A percentile compares a stretch with the other conserved stretches of the same genome.
These are phyloP conservation scores for Aethionema arabicum DNA, from an alignment of 345 rosid genomes.

Conservation along the genomic window DNA sequence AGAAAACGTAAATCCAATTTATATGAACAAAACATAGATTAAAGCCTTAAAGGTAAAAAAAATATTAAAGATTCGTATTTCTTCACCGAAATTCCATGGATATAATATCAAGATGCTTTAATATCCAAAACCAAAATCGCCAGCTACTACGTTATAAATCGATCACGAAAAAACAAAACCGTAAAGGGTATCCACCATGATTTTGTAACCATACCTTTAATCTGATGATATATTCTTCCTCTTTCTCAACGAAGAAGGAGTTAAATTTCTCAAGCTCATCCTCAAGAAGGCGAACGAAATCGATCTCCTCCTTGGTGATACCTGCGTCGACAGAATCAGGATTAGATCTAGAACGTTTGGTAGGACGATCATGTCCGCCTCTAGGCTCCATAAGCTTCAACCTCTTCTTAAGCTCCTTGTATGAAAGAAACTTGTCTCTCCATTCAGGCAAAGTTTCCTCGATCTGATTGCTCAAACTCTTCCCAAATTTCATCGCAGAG, in stretches of 20 bases:
- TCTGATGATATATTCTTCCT: constrained; percentile 92
- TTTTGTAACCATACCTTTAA: constrained; percentile 56
- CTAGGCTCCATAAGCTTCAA: constrained; percentile 68
- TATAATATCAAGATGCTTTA: background rate
- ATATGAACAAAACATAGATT: too few relatives aligned
- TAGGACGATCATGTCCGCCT: constrained; percentile 45
- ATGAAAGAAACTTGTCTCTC: constrained; percentile 92
- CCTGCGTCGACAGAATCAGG: constrained; percentile 28
- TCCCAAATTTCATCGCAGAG: constrained; percentile 85
- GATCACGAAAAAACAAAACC: too few relatives aligned
- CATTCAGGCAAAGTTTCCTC: constrained; percentile 93
- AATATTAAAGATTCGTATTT: too few relatives aligned
- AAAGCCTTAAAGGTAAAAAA: too few relatives aligned
- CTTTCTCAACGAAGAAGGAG: constrained; percentile 82
- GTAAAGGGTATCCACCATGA: background rate
- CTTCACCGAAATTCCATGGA: too few relatives aligned
- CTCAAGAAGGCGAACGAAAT: constrained; percentile 68
- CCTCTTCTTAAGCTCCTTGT: constrained; percentile 90
- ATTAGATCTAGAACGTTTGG: constrained; percentile 53
- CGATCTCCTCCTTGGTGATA: constrained; percentile 67
- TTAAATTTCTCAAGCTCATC: constrained; percentile 93
- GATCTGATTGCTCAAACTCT: constrained; percentile 93
- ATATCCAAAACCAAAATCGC: background rate
- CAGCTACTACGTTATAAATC: too few relatives aligned
- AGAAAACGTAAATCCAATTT: too few relatives aligned